phyloP scores from a whole-genome alignment of 805 yeast genomes.

The Metschnikowia orientalis region DNA sequence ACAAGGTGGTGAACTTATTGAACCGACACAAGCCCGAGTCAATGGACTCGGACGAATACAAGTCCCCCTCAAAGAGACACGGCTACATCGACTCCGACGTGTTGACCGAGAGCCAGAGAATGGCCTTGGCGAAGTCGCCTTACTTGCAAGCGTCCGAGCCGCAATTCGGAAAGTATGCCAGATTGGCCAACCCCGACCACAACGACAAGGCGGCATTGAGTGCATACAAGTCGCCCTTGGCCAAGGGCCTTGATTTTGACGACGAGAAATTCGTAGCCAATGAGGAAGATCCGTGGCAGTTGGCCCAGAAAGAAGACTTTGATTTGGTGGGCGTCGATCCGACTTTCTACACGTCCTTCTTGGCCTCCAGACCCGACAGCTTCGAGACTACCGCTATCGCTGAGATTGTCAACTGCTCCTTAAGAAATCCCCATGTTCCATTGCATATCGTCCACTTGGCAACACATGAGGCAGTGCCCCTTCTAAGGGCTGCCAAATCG shows the following conservation, averaged over 20 bases:
- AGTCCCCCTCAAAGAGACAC: constrained; percentile 28
- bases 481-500: constrained; percentile 60
- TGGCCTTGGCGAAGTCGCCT: constrained; percentile 53
- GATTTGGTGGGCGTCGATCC: constrained; percentile 52
- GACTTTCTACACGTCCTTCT: constrained; percentile 61
- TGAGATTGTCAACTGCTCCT: constrained; percentile 61
- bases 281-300: constrained; percentile 32
- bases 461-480: constrained; percentile 75
- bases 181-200: constrained; percentile 33
- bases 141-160: constrained; percentile 58
- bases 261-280: constrained; percentile 14
- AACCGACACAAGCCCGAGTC: constrained; percentile 12
- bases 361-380: constrained; percentile 83
- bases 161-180: constrained; percentile 42
- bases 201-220: constrained; percentile 12
- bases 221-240: constrained; percentile 22
- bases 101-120: constrained; percentile 48
- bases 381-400: constrained; percentile 84
- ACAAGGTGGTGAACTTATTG: constrained; percentile 33
- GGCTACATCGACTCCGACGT: constrained; percentile 22
- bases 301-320: constrained; percentile 40
- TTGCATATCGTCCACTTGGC: constrained; percentile 91
- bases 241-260: constrained; percentile 18
- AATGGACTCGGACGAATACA: constrained; percentile 29
- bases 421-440: constrained; percentile 54